phyloP scores from a whole-genome alignment of 1,139 yeast species.

The Suzukiozyma palmioleophila region DNA sequence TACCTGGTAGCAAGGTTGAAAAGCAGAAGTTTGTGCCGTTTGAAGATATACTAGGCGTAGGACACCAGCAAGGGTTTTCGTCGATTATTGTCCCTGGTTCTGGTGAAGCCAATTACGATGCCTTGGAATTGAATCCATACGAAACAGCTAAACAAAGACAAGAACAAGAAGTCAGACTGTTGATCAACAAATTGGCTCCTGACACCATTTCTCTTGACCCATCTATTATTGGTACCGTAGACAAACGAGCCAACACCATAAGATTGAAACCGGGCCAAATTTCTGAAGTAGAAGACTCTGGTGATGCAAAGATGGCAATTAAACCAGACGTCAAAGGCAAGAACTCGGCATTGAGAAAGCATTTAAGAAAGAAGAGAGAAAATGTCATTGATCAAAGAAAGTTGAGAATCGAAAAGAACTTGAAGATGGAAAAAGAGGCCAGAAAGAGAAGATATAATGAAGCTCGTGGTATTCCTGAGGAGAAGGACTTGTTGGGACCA shows the following conservation, averaged over 20 bases:
- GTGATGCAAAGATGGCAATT: conserved; percentile 36
- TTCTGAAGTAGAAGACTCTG: conserved; percentile 38
- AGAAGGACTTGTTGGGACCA: conserved; percentile 48
- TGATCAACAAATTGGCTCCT: conserved; percentile 85
- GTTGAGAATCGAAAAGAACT: conserved; percentile 72
- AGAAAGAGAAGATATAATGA: conserved; percentile 53
- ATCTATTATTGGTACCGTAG: conserved; percentile 78
- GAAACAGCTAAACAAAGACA: conserved; percentile 92
- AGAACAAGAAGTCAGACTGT: conserved; percentile 81
- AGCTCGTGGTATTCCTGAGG: conserved; percentile 49
- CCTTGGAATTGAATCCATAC: conserved; percentile 88
- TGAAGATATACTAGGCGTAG: conserved; percentile 91
- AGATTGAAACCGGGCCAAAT: conserved; percentile 64
- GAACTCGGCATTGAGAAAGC: conserved; percentile 78
- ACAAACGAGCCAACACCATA: conserved; percentile 57
- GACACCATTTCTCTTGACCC: conserved; percentile 94
- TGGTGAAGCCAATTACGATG: conserved; percentile 97
- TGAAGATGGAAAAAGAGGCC: conserved; percentile 67
- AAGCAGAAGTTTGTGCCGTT: conserved; percentile 79
- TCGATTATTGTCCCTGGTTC: conserved; percentile 91
- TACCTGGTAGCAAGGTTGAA: conserved; percentile 73
- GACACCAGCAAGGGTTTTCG: conserved; percentile 74
- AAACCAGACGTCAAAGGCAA: conserved; percentile 70
- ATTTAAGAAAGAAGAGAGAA: conserved; percentile 77
- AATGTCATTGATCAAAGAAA: conserved; percentile 89